These are phyloP conservation scores for Aegilops bicornis DNA, from an alignment of 176 grass and related monocot genomes.

Conservation along the genomic window DNA sequence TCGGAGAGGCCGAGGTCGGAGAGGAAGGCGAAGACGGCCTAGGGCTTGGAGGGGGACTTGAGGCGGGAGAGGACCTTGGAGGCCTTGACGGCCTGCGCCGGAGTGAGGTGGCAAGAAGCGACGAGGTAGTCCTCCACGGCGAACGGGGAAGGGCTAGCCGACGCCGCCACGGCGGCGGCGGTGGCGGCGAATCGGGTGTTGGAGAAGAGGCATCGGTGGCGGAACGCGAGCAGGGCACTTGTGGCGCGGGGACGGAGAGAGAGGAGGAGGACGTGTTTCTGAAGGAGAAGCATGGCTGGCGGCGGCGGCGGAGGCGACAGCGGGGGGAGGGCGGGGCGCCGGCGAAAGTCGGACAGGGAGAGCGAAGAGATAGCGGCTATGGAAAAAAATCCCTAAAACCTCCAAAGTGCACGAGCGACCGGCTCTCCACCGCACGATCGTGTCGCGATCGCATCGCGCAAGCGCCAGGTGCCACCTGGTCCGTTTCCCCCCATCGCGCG, in stretches of 20 bases:
- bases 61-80: constrained; percentile 47
- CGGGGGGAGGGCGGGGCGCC: neutral
- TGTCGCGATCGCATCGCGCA: too few species aligned
- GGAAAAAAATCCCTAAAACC: too few species aligned
- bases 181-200: neutral
- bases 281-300: constrained; percentile 33
- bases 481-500: too few species aligned
- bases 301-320: neutral
- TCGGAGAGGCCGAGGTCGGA: constrained; percentile 9
- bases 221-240: neutral
- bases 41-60: constrained; percentile 46
- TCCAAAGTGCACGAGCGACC: too few species aligned
- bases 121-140: constrained; percentile 45
- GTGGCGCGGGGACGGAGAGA: neutral
- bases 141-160: neutral
- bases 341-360: neutral
- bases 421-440: too few species aligned
- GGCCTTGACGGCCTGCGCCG: constrained; percentile 28
- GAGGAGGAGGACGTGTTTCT: constrained; percentile 12
- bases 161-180: neutral
- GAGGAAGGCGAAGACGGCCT: constrained; percentile 43
- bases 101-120: constrained; percentile 41
- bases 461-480: too few species aligned
- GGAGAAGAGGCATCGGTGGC: constrained; percentile 13
- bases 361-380: too few species aligned